Evolutionary conservation across 768 basidiomycete genomes (phyloP), one percentile per base, ranked within the genome.

Genomic region (Russula sp.): DNA sequence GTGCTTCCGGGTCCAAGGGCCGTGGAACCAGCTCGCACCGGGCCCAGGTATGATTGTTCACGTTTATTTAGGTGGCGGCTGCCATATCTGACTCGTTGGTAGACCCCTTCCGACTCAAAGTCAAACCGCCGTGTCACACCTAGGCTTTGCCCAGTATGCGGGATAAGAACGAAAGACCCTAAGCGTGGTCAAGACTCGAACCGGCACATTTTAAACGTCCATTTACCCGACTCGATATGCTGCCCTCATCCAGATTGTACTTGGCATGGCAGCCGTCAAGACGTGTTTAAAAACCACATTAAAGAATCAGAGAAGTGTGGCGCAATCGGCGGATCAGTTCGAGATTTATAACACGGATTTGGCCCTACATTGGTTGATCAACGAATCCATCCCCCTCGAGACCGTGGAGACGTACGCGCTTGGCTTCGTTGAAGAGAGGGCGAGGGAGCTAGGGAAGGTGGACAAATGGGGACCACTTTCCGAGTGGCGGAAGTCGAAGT

Each of bases 131-230:
- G 1, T 36, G 16, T 3, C 3, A 1, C 32, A 18, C 36, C 36
- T 18, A 10, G 1, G 13, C 20, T 18, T 26, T 56, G 55, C 26
- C 38, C 16, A 5, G 8, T 22, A 16, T 26, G 22, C 55, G 18
- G 10, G 0, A n/a, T n/a, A n/a, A n/a, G n/a, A n/a, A n/a, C n/a
- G n/a, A 2, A 13, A 14, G 2, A 0, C 5, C 1, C 16, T 9
- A 3, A 1, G 16, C 56, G 56, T 10, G 42, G 5, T 10, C 26
- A 30, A 30, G 56, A 57, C 2, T 44, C 7, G 5, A 42, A n/a
- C 4, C 38, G 55, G 10, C 54, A 55, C 24, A 38, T 36, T 14
- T 13, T 36, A 14, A 0, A 26, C 9, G 1, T 18, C 16, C 55
- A 56, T 42, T 22, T 56, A 38, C 55, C 55, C 3, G 2, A 9